Conservation (phyloP, 768 basidiomycete genomes). For the Macrolepiota albuminosa region DNA sequence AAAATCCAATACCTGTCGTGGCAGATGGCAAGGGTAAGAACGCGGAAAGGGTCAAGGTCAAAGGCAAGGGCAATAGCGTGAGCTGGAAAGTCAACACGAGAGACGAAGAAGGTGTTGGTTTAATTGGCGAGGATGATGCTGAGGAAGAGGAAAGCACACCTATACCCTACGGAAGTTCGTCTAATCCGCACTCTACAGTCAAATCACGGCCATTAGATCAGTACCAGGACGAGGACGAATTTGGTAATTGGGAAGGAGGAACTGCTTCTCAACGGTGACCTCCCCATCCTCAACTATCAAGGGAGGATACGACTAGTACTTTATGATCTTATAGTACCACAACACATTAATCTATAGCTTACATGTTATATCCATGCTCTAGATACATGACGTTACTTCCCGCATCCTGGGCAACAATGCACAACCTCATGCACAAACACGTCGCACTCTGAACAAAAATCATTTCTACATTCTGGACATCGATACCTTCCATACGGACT, state of each 20-base stretch:
- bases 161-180: slow-evolving; percentile 6
- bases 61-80: slow-evolving; percentile 8
- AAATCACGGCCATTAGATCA: not conserved
- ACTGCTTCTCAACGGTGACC: slow-evolving; percentile 6
- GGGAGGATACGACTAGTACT: not conserved
- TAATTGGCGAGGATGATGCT: slow-evolving; percentile 34
- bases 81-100: slow-evolving; percentile 11
- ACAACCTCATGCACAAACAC: slow-evolving; percentile 93
- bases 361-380: not conserved
- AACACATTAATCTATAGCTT: slow-evolving; percentile 8
- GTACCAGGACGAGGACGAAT: slow-evolving; percentile 12
- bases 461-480: slow-evolving; percentile 78
- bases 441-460: slow-evolving; percentile 96
- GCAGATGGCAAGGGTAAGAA: not conserved
- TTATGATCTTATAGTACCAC: slow-evolving; percentile 1
- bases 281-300: not conserved
- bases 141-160: slow-evolving; percentile 26
- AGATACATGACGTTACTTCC: slow-evolving; percentile 29
- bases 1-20: slow-evolving; percentile 31
- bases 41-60: slow-evolving; percentile 2
- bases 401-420: slow-evolving; percentile 91
- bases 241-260: slow-evolving; percentile 16
- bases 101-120: slow-evolving; percentile 37
- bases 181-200: not conserved
- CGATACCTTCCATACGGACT: slow-evolving; percentile 85